Conservation (phyloP, 306 rosid species). For the Urtica urens region DNA sequence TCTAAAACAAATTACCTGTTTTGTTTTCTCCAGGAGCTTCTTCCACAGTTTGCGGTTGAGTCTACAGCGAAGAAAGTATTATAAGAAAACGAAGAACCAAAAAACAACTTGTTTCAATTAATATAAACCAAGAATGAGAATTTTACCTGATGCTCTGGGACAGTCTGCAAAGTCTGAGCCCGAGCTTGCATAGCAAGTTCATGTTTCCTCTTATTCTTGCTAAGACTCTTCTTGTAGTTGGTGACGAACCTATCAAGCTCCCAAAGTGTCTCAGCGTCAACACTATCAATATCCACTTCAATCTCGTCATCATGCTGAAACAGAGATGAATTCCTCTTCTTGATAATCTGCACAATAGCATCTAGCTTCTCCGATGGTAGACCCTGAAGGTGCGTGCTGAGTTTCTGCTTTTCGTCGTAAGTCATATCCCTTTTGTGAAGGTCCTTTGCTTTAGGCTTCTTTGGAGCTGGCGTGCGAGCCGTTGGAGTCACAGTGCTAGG, state of each 20-base stretch:
- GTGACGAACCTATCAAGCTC: slow-evolving; percentile 94
- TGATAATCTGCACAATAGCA: slow-evolving; percentile 69
- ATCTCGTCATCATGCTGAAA: slow-evolving; percentile 79
- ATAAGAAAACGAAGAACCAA: slow-evolving; percentile 1
- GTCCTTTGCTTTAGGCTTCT: slow-evolving; percentile 97
- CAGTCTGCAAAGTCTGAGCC: slow-evolving; percentile 39
- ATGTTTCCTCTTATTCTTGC: slow-evolving; percentile 80
- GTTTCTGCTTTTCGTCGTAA: slow-evolving; percentile 75
- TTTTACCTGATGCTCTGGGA: slow-evolving; percentile 40
- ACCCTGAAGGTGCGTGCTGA: slow-evolving; percentile 72
- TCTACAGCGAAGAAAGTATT: slow-evolving; percentile 18
- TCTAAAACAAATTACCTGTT: slow-evolving; percentile 38
- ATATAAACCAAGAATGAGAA: slow-evolving; percentile 3
- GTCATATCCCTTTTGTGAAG: slow-evolving; percentile 90
- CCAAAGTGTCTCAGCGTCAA: slow-evolving; percentile 90
- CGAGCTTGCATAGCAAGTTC: slow-evolving; percentile 64
- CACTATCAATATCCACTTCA: slow-evolving; percentile 90
- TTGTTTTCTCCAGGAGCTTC: slow-evolving; percentile 37
- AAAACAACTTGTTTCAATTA: background rate
- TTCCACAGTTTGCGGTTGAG: slow-evolving; percentile 29
- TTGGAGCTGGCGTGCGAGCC: slow-evolving; percentile 71
- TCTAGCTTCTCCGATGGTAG: slow-evolving; percentile 80
- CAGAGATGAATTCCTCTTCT: slow-evolving; percentile 59
- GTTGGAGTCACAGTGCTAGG: slow-evolving; percentile 55
- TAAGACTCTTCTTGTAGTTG: slow-evolving; percentile 86